phyloP scores from a whole-genome alignment of 129 eudicot species.

The Escallonia herrerae region DNA sequence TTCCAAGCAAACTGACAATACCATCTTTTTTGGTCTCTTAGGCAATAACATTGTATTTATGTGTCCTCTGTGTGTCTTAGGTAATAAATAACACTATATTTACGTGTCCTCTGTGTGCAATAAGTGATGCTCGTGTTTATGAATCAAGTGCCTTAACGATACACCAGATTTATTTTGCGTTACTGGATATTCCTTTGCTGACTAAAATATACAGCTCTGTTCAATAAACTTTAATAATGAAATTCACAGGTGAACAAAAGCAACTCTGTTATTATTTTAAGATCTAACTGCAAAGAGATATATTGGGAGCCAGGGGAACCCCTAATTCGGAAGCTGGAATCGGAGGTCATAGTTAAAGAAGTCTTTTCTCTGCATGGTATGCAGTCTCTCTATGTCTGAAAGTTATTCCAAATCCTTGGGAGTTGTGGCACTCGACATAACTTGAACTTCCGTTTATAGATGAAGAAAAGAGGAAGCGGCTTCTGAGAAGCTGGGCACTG shows the following conservation, averaged over 20 bases:
- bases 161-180: background rate
- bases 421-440: background rate
- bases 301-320: constrained; percentile 72
- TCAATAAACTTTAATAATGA: background rate
- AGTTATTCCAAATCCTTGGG: background rate
- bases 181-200: no score
- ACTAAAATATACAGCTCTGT: no score
- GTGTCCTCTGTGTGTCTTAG: no score
- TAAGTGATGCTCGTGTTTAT: background rate
- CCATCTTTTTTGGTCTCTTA: no score
- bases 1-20: no score
- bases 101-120: background rate
- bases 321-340: constrained; percentile 60
- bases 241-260: constrained; percentile 54
- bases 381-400: background rate
- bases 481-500: constrained; percentile 81
- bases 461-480: constrained; percentile 65
- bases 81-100: no score
- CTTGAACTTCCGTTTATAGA: constrained; percentile 32
- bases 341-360: constrained; percentile 64
- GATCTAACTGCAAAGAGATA: constrained; percentile 33
- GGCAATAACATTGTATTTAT: no score
- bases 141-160: background rate
- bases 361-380: constrained; percentile 91
- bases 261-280: constrained; percentile 24